Evolutionary conservation across 192 early-diverging fungal species (phyloP), one percentile per base, ranked within the genome.

Genomic region (Thamnidium elegans): DNA sequence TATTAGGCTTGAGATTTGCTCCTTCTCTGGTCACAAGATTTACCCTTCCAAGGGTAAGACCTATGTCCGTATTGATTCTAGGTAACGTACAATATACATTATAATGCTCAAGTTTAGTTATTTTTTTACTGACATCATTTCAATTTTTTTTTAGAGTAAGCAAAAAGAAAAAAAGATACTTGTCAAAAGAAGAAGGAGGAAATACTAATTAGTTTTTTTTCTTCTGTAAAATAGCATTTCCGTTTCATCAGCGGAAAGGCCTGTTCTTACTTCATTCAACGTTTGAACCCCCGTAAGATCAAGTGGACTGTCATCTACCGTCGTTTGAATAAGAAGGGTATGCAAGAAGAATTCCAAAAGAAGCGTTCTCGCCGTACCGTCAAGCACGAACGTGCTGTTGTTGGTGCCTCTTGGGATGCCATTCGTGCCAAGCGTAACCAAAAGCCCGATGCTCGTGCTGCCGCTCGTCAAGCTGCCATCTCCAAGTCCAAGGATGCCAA

Each of bases 21-120:
- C 91, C 76, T 98, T 99, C 81, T 96, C 95, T 70, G 93, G 95
- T 72, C 91, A 90, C 87, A 97, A 97, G 89, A 98, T 99, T 90
- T 97, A 99, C 88, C 97, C 97, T 59, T 92, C 92, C 78, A 93
- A 94, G 81, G 97, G 97, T 66, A 93, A 90, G 87, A 84, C 90
- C 63, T 99, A 86, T 77, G 89, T 99, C 74, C 90, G 91, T 60
- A 67, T 80, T 65, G 97, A 99, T 90, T 89, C 79, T 86, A 88
- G 87, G 92, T 94, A 79, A 53, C 31, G 20, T 45, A 30, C n/a
- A 32, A 1, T 14, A 61, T n/a, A 48, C 10, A 32, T 15, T 61
- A 61, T 20, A 21, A 32, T 26, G 15, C 20, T 59, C 20, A 31
- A 32, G 19, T 32, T 62, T 62, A 32, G 9, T 44, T 59, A 13